Base-by-base conservation (phyloP, 495 filamentous ascomycete species). In the Tuber microsphaerosporum region DNA sequence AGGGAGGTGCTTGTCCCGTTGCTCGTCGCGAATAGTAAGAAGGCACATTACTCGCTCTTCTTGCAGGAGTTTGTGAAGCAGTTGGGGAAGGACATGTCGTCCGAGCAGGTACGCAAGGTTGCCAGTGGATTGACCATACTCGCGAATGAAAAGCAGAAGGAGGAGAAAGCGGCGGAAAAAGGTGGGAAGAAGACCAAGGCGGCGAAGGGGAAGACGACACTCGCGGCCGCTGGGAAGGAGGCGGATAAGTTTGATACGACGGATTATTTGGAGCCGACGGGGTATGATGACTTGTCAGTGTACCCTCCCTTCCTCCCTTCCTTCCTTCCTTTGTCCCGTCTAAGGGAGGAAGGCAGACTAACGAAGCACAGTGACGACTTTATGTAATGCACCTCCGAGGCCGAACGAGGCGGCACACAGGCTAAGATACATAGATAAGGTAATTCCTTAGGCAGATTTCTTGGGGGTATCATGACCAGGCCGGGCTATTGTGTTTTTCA, bases 131-230 rank as follows among this genome's bases (percentile, higher is more conserved):
- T 98, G 82, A 94, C 93, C 34, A 90, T 92, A 17, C 86, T 97
- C 71, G 88, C 92, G 80, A 99, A 99, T 82, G 96, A 99, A 89
- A 97, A 95, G 88, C 92, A 97, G 93, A 96, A 93, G 87, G 95
- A 97, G 85, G 96, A 99, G 89, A 97, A 97, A 87, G 88, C 90
- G 19, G 90, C 92, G 5, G 94, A 97, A 79, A 98, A 97, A 87
- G 92, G 92, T 39, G 92, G 90, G 77, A 98, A 97, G 91, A 99
- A 98, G 89, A 91, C 86, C 76, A 97, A 97, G 88, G 92, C 92
- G 16, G 91, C 91, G 65, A 97, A 97, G 89, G 94, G 92, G 22
- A 99, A 99, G 90, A 88, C 92, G 61, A 90, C 89, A 26, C 86
- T 99, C 45, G 90, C 90, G 17, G 89, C 93, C 7, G 88, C 85